These are phyloP conservation scores for Olyra latifolia DNA, from an alignment of 176 grass and related monocot genomes.

Conservation along the genomic window DNA sequence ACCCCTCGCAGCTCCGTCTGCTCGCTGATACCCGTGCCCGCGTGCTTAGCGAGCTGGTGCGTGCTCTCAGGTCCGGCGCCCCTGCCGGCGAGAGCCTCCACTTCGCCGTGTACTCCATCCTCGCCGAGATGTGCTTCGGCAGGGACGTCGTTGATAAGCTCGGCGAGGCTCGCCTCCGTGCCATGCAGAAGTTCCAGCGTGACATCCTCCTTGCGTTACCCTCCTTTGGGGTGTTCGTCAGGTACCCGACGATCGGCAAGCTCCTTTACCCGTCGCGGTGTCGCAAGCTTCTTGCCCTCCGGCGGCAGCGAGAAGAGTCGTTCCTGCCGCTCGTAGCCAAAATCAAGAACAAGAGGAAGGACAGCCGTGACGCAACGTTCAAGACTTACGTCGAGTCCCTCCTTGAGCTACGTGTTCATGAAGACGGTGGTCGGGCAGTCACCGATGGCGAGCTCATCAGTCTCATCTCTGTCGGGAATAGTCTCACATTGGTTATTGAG, in stretches of 20 bases:
- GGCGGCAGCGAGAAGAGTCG: constrained; percentile 24
- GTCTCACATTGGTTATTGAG: no score
- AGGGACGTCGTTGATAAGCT: not conserved
- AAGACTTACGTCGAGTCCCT: constrained; percentile 5
- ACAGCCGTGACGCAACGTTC: not conserved
- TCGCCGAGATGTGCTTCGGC: constrained; percentile 26
- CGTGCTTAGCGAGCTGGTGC: not conserved
- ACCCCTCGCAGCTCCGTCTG: not conserved
- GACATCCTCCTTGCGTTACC: not conserved
- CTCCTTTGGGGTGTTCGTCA: not conserved
- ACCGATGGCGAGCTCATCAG: constrained; percentile 23
- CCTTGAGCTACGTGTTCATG: not conserved
- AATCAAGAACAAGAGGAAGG: not conserved
- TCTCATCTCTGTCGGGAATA: no score
- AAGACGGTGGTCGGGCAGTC: not conserved
- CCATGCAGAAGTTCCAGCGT: constrained; percentile 4
- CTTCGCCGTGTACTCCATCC: not conserved
- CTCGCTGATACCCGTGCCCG: not conserved
- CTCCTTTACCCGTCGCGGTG: constrained; percentile 11
- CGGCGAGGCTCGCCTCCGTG: not conserved
- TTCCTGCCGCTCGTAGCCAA: constrained; percentile 41
- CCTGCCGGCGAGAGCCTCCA: not conserved
- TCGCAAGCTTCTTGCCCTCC: constrained; percentile 15
- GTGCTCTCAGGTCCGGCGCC: not conserved
- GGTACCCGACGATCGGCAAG: constrained; percentile 6